Evolutionary conservation across 495 filamentous ascomycete genomes (phyloP).

Genomic region (Xanthoparmelia taractica): DNA sequence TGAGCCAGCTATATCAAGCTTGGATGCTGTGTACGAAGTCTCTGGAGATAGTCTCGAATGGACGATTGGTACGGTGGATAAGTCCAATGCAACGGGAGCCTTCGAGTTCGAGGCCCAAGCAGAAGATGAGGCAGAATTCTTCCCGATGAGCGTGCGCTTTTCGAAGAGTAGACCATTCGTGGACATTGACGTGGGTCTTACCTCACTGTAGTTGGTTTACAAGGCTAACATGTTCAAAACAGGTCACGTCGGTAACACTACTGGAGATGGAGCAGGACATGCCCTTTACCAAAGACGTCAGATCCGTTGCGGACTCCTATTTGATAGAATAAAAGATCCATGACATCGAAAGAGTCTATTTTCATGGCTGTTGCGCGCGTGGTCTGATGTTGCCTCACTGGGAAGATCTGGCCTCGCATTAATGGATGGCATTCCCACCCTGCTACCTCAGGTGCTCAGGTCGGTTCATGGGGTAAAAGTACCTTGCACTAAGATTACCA

Average conservation of each 20-base stretch:
- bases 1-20: slow-evolving; percentile 83
- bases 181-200: slow-evolving; percentile 71
- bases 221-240: slow-evolving; percentile 21
- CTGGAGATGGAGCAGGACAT: slow-evolving; percentile 76
- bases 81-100: slow-evolving; percentile 68
- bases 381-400: neutral
- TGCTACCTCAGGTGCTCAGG: neutral
- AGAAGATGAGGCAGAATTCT: slow-evolving; percentile 79
- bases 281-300: slow-evolving; percentile 82
- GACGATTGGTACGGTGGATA: slow-evolving; percentile 76
- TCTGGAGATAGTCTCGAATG: slow-evolving; percentile 89
- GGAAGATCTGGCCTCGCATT: neutral
- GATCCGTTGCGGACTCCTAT: slow-evolving; percentile 74
- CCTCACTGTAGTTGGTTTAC: neutral
- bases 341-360: neutral
- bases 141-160: slow-evolving; percentile 91
- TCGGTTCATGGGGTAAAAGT: neutral
- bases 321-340: slow-evolving; percentile 57
- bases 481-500: neutral
- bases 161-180: slow-evolving; percentile 79
- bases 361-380: neutral
- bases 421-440: neutral
- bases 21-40: slow-evolving; percentile 90
- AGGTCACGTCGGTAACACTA: slow-evolving; percentile 66
- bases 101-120: slow-evolving; percentile 93